phyloP scores from a whole-genome alignment of 2,329 filamentous ascomycete species.

The Colletotrichum agaves region DNA sequence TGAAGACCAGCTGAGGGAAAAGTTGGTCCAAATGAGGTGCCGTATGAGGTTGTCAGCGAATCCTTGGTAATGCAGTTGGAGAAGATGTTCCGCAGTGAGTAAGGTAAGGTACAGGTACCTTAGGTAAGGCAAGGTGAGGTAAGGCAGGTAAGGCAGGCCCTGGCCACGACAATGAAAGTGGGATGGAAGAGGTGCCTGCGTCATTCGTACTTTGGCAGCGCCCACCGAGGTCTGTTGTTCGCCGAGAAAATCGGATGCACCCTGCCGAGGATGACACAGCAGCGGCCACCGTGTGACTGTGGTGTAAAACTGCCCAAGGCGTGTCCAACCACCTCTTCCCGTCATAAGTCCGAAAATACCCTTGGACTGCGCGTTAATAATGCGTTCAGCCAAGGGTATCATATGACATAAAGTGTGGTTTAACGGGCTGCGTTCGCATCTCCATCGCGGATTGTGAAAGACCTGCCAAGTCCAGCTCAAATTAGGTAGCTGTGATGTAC shows the following conservation, averaged over 20 bases:
- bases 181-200: conserved; percentile 18
- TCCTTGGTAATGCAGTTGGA: conserved; percentile 7
- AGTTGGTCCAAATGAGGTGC: neutral
- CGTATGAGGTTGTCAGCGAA: neutral
- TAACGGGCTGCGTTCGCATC: no score
- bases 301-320: no score
- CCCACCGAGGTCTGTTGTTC: neutral
- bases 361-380: no score
- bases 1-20: neutral
- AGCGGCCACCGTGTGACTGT: neutral
- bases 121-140: no score
- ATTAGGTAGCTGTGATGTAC: no score
- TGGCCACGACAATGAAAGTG: conserved; percentile 14
- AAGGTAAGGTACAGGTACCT: neutral
- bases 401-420: no score
- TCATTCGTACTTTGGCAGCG: conserved; percentile 18
- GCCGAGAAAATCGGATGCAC: conserved; percentile 27
- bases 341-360: neutral
- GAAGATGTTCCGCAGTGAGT: conserved; percentile 11
- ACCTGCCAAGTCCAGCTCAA: no score
- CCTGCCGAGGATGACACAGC: conserved; percentile 31
- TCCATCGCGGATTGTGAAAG: no score
- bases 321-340: neutral
- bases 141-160: conserved; percentile 5
- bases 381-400: no score